A percentile compares a stretch with the other conserved stretches of the same genome.
Conservation (phyloP, 306 rosid genomes). For the Lathyrus sativus region DNA sequence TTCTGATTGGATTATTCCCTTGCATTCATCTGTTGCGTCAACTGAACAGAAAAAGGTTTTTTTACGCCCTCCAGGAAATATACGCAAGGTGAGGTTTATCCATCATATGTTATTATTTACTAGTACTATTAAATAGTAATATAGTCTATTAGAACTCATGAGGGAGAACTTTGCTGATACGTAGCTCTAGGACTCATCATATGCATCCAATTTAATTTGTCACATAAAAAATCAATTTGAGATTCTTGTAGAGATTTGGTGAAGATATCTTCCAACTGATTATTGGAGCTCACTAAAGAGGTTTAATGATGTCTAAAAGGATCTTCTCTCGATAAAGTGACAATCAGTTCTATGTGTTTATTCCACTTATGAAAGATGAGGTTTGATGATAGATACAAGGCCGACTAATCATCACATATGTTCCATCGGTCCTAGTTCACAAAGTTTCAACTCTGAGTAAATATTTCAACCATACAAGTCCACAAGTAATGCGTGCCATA, state of each 20-base stretch:
- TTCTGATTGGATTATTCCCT: constrained; percentile 91
- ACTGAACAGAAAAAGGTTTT: constrained; percentile 82
- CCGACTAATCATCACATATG: neutral
- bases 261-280: neutral
- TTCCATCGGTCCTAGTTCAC: neutral
- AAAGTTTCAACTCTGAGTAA: neutral
- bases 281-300: neutral
- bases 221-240: neutral
- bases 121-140: constrained; percentile 11
- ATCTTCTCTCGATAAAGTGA: neutral
- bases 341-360: neutral
- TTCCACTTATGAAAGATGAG: neutral
- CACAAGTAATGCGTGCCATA: neutral
- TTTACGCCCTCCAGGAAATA: constrained; percentile 72
- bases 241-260: neutral
- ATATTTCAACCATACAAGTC: neutral
- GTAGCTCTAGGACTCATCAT: neutral
- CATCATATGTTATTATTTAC: constrained; percentile 16
- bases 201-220: neutral
- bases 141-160: neutral
- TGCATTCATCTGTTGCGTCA: constrained; percentile 82
- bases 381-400: neutral
- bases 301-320: neutral
- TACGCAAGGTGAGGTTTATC: constrained; percentile 70
- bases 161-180: neutral